phyloP scores from a whole-genome alignment of 148 eudicot genomes.

The Beta vulgaris region DNA sequence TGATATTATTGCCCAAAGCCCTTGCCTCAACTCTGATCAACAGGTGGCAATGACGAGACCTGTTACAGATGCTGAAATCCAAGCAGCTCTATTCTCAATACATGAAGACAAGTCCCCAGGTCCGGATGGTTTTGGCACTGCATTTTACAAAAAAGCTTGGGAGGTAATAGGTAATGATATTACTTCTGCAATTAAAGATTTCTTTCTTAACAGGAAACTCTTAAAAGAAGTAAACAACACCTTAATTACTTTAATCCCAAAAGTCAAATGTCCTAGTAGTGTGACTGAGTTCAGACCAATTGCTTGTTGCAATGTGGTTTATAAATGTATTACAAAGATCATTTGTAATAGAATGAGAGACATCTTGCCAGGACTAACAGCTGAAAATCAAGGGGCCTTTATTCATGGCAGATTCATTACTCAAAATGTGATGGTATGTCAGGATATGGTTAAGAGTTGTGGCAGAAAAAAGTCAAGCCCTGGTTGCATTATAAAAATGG shows the following conservation, averaged over 20 bases:
- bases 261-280: not conserved
- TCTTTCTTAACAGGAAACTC: not conserved
- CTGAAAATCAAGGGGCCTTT: too few relatives aligned
- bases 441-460: too few relatives aligned
- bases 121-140: not conserved
- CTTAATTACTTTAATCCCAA: not conserved
- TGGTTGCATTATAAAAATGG: too few relatives aligned
- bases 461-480: too few relatives aligned
- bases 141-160: too few relatives aligned
- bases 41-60: not conserved
- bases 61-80: not conserved
- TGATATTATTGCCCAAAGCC: too few relatives aligned
- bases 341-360: not conserved
- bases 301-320: not conserved
- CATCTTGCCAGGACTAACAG: not conserved
- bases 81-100: not conserved
- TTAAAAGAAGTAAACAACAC: not conserved
- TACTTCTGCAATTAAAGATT: not conserved
- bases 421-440: too few relatives aligned
- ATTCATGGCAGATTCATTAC: too few relatives aligned
- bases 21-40: too few relatives aligned
- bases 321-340: not conserved
- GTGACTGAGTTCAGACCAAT: not conserved
- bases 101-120: not conserved
- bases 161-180: not conserved